Conservation (phyloP, 495 filamentous ascomycete species). For the Talaromyces wortmannii region DNA sequence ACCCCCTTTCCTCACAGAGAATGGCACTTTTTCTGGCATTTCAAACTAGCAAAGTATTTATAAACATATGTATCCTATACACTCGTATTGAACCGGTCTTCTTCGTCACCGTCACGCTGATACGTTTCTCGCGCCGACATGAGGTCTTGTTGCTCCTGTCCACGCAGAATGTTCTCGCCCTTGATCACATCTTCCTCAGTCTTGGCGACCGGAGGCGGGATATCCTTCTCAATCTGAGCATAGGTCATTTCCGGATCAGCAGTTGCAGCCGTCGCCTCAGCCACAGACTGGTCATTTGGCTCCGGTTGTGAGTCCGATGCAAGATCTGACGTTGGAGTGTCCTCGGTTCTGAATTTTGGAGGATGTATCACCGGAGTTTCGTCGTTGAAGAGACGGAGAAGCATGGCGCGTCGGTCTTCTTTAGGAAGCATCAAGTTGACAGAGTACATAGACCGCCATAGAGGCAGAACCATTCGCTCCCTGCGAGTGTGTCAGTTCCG, state of each 20-base stretch:
- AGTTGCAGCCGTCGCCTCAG: slow-evolving; percentile 11
- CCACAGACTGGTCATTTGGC: slow-evolving; percentile 13
- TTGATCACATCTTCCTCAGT: slow-evolving; percentile 30
- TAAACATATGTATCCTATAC: slow-evolving; percentile 8
- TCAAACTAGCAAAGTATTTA: background rate
- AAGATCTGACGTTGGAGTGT: slow-evolving; percentile 5
- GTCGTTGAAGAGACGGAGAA: slow-evolving; percentile 86
- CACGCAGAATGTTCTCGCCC: slow-evolving; percentile 27
- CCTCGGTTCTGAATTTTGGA: slow-evolving; percentile 35
- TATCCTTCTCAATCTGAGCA: slow-evolving; percentile 2
- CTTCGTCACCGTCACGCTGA: slow-evolving; percentile 32
- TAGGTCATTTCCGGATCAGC: slow-evolving; percentile 9
- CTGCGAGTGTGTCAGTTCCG: slow-evolving; percentile 20
- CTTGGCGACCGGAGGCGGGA: slow-evolving; percentile 12
- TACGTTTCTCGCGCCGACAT: slow-evolving; percentile 31
- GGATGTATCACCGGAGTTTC: slow-evolving; percentile 54
- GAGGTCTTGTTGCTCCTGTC: slow-evolving; percentile 31
- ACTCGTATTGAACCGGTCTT: slow-evolving; percentile 36
- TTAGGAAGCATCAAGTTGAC: slow-evolving; percentile 97
- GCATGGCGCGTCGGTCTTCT: slow-evolving; percentile 88
- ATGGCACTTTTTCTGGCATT: background rate
- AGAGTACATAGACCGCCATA: slow-evolving; percentile 83
- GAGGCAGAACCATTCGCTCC: slow-evolving; percentile 77
- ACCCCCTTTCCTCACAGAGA: background rate
- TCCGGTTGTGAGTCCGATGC: background rate